phyloP scores from a whole-genome alignment of 306 rosid species.

The Dalbergia cochinchinensis region DNA sequence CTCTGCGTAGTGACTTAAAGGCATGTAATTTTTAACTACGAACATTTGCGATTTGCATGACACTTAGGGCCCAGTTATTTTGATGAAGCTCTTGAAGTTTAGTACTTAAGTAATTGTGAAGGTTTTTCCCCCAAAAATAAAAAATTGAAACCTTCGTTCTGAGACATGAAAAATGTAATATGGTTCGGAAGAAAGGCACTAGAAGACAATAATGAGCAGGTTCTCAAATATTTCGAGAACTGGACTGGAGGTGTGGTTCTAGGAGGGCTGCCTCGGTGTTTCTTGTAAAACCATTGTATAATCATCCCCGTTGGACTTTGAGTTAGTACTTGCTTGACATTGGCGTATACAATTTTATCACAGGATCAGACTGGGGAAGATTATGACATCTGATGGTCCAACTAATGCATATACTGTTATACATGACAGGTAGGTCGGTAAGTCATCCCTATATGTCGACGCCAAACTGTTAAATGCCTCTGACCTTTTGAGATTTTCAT shows the following conservation, averaged over 20 bases:
- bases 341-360: slow-evolving; percentile 77
- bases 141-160: slow-evolving; percentile 10
- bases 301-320: slow-evolving; percentile 67
- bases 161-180: slow-evolving; percentile 31
- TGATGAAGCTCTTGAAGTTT: slow-evolving; percentile 15
- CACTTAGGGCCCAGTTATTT: neutral
- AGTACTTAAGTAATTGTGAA: slow-evolving; percentile 18
- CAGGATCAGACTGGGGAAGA: slow-evolving; percentile 97
- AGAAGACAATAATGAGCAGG: slow-evolving; percentile 43
- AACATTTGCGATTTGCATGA: slow-evolving; percentile 27
- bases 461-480: slow-evolving; percentile 51
- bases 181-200: slow-evolving; percentile 37
- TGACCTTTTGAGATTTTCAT: slow-evolving; percentile 49
- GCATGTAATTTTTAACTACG: slow-evolving; percentile 13
- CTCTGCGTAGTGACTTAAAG: slow-evolving; percentile 11
- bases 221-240: slow-evolving; percentile 49
- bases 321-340: slow-evolving; percentile 69
- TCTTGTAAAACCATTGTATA: slow-evolving; percentile 60
- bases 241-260: slow-evolving; percentile 47
- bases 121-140: neutral
- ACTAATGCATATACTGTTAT: slow-evolving; percentile 84
- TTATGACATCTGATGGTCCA: slow-evolving; percentile 88
- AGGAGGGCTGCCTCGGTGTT: slow-evolving; percentile 47
- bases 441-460: slow-evolving; percentile 60
- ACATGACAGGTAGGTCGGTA: slow-evolving; percentile 98